These are phyloP conservation scores for Alternaria burnsii DNA, from an alignment of 2,329 filamentous ascomycete genomes.

Conservation along the genomic window DNA sequence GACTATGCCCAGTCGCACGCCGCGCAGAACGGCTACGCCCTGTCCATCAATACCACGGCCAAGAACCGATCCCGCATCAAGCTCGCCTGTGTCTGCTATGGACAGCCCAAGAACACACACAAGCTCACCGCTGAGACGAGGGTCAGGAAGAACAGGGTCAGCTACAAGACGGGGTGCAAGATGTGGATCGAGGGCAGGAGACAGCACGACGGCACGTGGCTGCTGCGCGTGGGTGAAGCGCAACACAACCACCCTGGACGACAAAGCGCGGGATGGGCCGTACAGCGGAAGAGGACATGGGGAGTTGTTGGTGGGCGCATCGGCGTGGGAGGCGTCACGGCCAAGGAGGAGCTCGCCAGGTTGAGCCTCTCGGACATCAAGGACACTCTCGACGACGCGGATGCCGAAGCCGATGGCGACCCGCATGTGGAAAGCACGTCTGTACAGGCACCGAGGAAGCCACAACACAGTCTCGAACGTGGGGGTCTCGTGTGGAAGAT, in stretches of 20 bases:
- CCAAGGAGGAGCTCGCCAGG: conserved; percentile 38
- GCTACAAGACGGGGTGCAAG: conserved; percentile 47
- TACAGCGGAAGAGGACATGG: conserved; percentile 48
- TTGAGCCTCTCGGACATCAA: conserved; percentile 6
- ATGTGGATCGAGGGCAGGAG: conserved; percentile 50
- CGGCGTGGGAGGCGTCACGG: conserved; percentile 44
- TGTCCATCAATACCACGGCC: conserved; percentile 49
- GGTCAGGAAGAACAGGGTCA: conserved; percentile 45
- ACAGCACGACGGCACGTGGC: conserved; percentile 41
- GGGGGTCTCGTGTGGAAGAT: conserved; percentile 47
- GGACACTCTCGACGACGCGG: conserved; percentile 7
- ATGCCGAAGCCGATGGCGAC: conserved; percentile 12
- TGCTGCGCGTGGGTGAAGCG: conserved; percentile 40
- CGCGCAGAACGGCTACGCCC: conserved; percentile 45
- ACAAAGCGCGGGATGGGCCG: conserved; percentile 40
- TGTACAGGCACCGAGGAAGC: conserved; percentile 7
- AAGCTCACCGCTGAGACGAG: conserved; percentile 48
- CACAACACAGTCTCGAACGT: conserved; percentile 37
- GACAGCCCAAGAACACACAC: conserved; percentile 48
- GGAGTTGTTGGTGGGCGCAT: conserved; percentile 41
- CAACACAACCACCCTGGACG: conserved; percentile 44
- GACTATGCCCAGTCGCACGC: conserved; percentile 45
- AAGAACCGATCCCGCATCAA: conserved; percentile 49
- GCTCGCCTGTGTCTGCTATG: conserved; percentile 49
- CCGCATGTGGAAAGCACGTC: conserved; percentile 1